phyloP scores from a whole-genome alignment of 2,329 filamentous ascomycete genomes.

The Chaetomiaceae sp. region DNA sequence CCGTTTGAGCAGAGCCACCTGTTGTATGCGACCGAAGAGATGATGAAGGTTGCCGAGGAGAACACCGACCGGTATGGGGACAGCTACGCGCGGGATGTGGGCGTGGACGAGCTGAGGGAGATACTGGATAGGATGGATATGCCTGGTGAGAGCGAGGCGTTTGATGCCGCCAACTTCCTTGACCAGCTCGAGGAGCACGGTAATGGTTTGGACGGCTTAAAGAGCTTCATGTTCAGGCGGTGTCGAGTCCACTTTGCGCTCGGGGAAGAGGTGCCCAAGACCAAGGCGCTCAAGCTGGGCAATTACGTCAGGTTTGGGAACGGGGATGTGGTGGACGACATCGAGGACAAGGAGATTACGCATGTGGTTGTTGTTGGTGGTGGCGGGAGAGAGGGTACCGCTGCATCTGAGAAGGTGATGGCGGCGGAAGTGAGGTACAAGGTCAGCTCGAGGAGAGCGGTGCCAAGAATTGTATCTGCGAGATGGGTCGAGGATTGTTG shows the following conservation, averaged over 20 bases:
- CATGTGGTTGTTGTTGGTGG: constrained; percentile 63
- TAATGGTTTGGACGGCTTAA: constrained; percentile 47
- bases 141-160: constrained; percentile 19
- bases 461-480: constrained; percentile 65
- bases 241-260: constrained; percentile 41
- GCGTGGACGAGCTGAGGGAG: constrained; percentile 33
- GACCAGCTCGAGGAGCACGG: constrained; percentile 53
- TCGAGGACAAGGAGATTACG: constrained; percentile 56
- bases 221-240: constrained; percentile 50
- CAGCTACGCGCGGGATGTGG: constrained; percentile 67
- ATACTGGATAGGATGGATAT: constrained; percentile 36
- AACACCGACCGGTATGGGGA: constrained; percentile 77
- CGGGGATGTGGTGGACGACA: constrained; percentile 50
- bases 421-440: constrained; percentile 43
- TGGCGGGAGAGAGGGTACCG: constrained; percentile 35
- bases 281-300: constrained; percentile 42
- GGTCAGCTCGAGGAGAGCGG: constrained; percentile 42
- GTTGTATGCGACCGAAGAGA: constrained; percentile 60
- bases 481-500: constrained; percentile 79
- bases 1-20: constrained; percentile 61
- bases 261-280: constrained; percentile 30
- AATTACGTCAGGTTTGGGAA: constrained; percentile 66
- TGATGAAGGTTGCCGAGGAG: constrained; percentile 49
- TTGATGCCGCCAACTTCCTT: constrained; percentile 46
- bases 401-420: constrained; percentile 33